phyloP scores from a whole-genome alignment of 2,329 filamentous ascomycete genomes.

The Volutella citrinella region DNA sequence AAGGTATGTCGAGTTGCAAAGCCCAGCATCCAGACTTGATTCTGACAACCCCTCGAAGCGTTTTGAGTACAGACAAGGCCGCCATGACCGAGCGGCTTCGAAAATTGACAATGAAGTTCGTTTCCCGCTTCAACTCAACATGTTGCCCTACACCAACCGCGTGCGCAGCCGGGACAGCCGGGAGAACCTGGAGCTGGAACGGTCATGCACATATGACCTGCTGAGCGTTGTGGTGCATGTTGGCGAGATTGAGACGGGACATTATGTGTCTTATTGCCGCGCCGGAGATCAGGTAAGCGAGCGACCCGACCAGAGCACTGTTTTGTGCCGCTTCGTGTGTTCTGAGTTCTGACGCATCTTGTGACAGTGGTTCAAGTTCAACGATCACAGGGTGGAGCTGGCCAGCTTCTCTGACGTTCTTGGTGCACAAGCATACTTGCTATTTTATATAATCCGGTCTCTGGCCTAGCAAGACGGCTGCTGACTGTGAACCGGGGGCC shows the following conservation, averaged over 20 bases:
- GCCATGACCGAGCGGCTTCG: conserved; percentile 66
- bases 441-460: conserved; percentile 78
- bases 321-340: no score
- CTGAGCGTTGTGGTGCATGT: conserved; percentile 90
- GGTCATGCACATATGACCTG: conserved; percentile 79
- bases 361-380: conserved; percentile 86
- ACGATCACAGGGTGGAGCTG: conserved; percentile 87
- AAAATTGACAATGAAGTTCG: conserved; percentile 87
- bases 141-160: conserved; percentile 82
- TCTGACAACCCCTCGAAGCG: no score
- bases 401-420: conserved; percentile 84
- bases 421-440: conserved; percentile 79
- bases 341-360: conserved; percentile 11
- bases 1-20: no score
- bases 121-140: conserved; percentile 84
- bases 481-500: no score
- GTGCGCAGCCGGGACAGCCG: conserved; percentile 49
- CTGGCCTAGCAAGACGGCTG: no score
- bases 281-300: conserved; percentile 65
- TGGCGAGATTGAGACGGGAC: conserved; percentile 87
- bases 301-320: no score
- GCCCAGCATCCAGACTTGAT: no score
- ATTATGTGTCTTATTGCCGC: conserved; percentile 87
- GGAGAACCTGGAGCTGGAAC: conserved; percentile 55
- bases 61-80: conserved; percentile 70